These are phyloP conservation scores for Sphaerulina vaccinii DNA, from an alignment of 2,329 filamentous ascomycete genomes.

Conservation along the genomic window DNA sequence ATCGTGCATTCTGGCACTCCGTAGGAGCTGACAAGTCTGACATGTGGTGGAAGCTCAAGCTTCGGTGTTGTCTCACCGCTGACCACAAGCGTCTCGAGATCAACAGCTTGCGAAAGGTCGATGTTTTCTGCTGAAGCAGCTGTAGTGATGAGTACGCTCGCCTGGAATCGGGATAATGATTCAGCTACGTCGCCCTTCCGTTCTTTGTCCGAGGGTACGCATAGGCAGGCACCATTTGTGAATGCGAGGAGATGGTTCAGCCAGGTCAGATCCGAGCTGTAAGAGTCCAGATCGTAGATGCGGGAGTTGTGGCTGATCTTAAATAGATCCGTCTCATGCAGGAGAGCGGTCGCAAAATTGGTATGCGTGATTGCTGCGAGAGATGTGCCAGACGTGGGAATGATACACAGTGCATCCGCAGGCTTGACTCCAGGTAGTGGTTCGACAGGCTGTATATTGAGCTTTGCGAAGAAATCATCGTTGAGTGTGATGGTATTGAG, in stretches of 20 bases:
- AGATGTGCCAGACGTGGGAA: conserved; percentile 43
- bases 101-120: background rate
- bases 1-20: conserved; percentile 42
- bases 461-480: conserved; percentile 4
- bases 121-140: conserved; percentile 50
- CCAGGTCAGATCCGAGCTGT: conserved; percentile 29
- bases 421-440: background rate
- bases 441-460: background rate
- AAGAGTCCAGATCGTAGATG: conserved; percentile 29
- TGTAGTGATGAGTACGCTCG: conserved; percentile 56
- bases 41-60: conserved; percentile 40
- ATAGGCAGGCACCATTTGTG: conserved; percentile 20
- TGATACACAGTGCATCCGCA: background rate
- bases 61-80: conserved; percentile 43
- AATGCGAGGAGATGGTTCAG: conserved; percentile 25
- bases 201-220: conserved; percentile 41
- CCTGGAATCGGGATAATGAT: conserved; percentile 28
- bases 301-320: conserved; percentile 10
- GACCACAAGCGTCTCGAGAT: conserved; percentile 9
- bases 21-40: conserved; percentile 44
- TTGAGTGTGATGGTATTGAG: background rate
- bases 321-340: conserved; percentile 5
- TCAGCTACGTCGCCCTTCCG: conserved; percentile 53
- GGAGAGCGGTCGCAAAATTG: conserved; percentile 6
- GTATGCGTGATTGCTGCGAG: conserved; percentile 12